A percentile compares a stretch with the other conserved stretches of the same genome.
Conservation (phyloP, 345 rosid genomes). For the Aegle marmelos region DNA sequence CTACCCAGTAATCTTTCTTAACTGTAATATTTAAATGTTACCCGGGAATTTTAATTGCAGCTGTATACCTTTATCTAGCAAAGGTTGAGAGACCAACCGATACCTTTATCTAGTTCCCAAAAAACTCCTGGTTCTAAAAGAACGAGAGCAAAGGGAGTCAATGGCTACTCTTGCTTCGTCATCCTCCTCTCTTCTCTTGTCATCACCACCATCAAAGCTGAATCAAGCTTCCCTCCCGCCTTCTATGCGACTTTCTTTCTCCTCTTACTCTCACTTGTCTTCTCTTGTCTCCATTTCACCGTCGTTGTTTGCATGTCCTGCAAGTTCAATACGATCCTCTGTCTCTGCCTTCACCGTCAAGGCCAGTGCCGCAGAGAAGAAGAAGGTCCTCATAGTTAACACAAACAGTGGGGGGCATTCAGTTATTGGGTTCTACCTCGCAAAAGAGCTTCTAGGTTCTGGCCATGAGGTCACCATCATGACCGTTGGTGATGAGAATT, state of each 20-base stretch:
- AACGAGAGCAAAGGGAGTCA: slow-evolving; percentile 15
- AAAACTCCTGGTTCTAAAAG: slow-evolving; percentile 30
- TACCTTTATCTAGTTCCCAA: slow-evolving; percentile 22
- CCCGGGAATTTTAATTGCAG: neutral
- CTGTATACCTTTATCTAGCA: neutral
- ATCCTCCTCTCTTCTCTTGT: slow-evolving; percentile 32
- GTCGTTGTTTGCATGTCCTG: slow-evolving; percentile 23
- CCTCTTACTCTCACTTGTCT: slow-evolving; percentile 26
- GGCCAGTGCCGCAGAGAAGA: slow-evolving; percentile 61
- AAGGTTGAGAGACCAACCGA: neutral
- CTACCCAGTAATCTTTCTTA: neutral
- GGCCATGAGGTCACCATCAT: slow-evolving; percentile 75
- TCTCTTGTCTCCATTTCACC: slow-evolving; percentile 33
- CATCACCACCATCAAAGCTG: slow-evolving; percentile 26
- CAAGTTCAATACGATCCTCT: slow-evolving; percentile 17
- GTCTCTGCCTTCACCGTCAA: slow-evolving; percentile 41
- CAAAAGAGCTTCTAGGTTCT: slow-evolving; percentile 74
- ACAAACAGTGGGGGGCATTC: slow-evolving; percentile 92
- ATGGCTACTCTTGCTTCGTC: slow-evolving; percentile 55
- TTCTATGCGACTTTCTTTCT: slow-evolving; percentile 26
- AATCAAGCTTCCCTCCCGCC: slow-evolving; percentile 27
- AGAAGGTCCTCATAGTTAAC: slow-evolving; percentile 84
- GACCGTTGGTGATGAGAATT: slow-evolving; percentile 79
- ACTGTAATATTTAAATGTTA: neutral
- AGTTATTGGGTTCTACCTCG: slow-evolving; percentile 83